Percentiles rank a stretch among this genome's conserved stretches.
phyloP scores from a whole-genome alignment of 768 basidiomycete genomes.

The Tricholoma saponaceum region DNA sequence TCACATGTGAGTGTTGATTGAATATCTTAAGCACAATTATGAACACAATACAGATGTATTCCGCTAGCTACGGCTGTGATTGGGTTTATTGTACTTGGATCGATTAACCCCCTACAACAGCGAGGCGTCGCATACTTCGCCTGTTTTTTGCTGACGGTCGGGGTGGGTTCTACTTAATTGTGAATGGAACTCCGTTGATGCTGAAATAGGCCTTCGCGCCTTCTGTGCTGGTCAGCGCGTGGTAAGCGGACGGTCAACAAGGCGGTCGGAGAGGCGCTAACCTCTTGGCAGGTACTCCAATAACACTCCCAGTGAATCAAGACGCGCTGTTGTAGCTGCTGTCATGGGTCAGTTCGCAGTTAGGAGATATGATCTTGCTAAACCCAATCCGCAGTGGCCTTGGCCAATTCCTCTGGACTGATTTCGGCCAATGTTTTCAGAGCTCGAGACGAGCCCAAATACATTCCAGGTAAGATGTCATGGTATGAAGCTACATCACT shows the following conservation, averaged over 20 bases:
- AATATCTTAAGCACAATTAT: neutral
- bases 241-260: conserved; percentile 20
- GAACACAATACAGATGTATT: conserved; percentile 28
- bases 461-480: conserved; percentile 34
- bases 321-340: conserved; percentile 46
- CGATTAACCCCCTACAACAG: conserved; percentile 36
- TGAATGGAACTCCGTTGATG: neutral
- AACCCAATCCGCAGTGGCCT: conserved; percentile 29
- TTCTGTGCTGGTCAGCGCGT: conserved; percentile 40
- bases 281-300: conserved; percentile 35
- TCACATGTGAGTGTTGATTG: conserved; percentile 16
- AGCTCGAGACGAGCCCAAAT: conserved; percentile 45
- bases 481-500: neutral
- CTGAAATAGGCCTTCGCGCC: conserved; percentile 39
- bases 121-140: conserved; percentile 49
- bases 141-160: conserved; percentile 49
- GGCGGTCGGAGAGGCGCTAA: neutral
- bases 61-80: conserved; percentile 33
- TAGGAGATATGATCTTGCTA: neutral
- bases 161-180: conserved; percentile 25
- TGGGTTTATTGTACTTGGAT: conserved; percentile 44
- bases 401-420: conserved; percentile 45
- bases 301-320: conserved; percentile 45
- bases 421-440: conserved; percentile 51
- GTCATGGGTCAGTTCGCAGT: conserved; percentile 37